Percentiles rank a stretch among this genome's conserved stretches.
Evolutionary conservation across 805 yeast genomes (phyloP).

Genomic region (Wickerhamiella spandovensis): DNA sequence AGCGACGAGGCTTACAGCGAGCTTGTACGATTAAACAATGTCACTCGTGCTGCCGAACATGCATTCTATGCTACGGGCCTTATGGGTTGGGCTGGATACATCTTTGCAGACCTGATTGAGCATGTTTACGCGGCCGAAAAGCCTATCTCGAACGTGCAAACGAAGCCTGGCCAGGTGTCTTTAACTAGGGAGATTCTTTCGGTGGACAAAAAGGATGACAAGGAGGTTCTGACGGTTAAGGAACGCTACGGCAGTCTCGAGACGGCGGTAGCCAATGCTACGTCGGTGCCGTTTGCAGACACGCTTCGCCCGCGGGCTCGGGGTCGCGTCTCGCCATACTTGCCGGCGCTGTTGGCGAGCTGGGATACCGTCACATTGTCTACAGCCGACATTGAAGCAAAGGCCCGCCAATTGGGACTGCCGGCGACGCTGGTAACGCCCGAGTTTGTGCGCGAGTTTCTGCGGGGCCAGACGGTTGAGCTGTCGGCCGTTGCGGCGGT

Average conservation of each 20-base stretch:
- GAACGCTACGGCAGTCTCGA: constrained; percentile 18
- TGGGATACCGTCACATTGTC: constrained; percentile 29
- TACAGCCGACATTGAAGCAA: constrained; percentile 17
- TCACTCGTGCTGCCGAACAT: constrained; percentile 41
- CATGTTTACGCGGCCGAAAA: constrained; percentile 32
- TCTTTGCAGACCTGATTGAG: constrained; percentile 62
- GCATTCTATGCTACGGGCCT: constrained; percentile 58
- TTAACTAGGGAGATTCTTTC: constrained; percentile 31
- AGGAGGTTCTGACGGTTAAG: constrained; percentile 23
- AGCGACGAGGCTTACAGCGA: constrained; percentile 41
- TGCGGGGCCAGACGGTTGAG: constrained; percentile 35
- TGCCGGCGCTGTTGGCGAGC: constrained; percentile 47
- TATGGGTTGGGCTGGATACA: constrained; percentile 74
- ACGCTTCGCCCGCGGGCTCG: constrained; percentile 26
- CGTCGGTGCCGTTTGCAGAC: constrained; percentile 7
- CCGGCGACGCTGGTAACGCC: constrained; percentile 35
- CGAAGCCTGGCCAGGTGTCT: constrained; percentile 38
- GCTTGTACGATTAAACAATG: constrained; percentile 35
- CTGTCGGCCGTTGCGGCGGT: constrained; percentile 77
- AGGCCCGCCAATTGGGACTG: constrained; percentile 27
- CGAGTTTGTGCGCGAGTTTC: constrained; percentile 23
- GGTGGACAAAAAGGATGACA: constrained; percentile 29
- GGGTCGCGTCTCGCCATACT: constrained; percentile 36
- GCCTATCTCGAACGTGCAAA: constrained; percentile 20
- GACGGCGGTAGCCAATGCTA: constrained; percentile 10